Conservation (phyloP, 768 basidiomycete genomes). For the Lentinula guzmanii region DNA sequence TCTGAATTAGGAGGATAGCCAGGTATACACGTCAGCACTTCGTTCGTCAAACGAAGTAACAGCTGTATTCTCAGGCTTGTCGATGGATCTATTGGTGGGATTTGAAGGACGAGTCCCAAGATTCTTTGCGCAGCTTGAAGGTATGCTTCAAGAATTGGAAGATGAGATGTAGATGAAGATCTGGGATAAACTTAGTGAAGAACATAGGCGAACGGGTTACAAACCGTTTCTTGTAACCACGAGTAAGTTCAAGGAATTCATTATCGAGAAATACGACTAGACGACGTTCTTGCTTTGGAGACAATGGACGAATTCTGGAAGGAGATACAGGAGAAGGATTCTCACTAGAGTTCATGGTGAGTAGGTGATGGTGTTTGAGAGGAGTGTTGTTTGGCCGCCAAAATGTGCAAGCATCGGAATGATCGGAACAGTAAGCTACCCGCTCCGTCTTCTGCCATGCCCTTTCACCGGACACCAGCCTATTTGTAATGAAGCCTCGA, state of each 20-base stretch:
- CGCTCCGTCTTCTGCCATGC: not conserved
- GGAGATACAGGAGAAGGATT: not conserved
- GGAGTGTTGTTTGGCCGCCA: not conserved
- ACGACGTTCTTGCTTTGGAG: slow-evolving; percentile 54
- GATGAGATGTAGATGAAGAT: slow-evolving; percentile 41
- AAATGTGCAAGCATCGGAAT: not conserved
- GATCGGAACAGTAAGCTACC: not conserved
- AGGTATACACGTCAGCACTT: slow-evolving; percentile 51
- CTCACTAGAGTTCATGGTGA: not conserved
- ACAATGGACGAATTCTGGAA: slow-evolving; percentile 21
- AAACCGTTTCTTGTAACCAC: slow-evolving; percentile 72
- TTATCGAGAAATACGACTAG: slow-evolving; percentile 63
- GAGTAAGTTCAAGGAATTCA: slow-evolving; percentile 56
- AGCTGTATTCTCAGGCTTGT: slow-evolving; percentile 58
- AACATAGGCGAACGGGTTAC: slow-evolving; percentile 14
- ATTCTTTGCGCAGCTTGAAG: slow-evolving; percentile 51
- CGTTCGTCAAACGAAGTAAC: slow-evolving; percentile 68
- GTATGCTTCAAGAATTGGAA: slow-evolving; percentile 56
- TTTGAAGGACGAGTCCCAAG: slow-evolving; percentile 60
- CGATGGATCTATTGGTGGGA: slow-evolving; percentile 70
- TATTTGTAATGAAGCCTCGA: not conserved
- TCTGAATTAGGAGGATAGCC: slow-evolving; percentile 49
- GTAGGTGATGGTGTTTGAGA: not conserved
- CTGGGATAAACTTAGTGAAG: slow-evolving; percentile 18
- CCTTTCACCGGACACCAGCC: not conserved